Percentiles rank a stretch among this genome's conserved stretches.
Conservation (phyloP, 2,329 filamentous ascomycete genomes). For the Cucurbitaria berberidis region DNA sequence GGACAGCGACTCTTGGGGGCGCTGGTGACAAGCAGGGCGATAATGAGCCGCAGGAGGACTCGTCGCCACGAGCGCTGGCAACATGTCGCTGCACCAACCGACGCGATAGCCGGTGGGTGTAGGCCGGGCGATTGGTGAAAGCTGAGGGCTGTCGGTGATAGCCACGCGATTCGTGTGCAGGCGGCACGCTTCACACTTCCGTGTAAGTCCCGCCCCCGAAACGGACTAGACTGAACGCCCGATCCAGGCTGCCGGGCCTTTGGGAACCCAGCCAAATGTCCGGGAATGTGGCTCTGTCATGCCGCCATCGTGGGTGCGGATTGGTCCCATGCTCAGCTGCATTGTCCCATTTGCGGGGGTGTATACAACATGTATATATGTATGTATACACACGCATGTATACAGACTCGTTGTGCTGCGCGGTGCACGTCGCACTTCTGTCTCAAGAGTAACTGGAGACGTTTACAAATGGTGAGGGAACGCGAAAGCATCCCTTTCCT, state of each 20-base stretch:
- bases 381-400: no score
- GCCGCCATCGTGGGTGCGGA: slow-evolving; percentile 40
- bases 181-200: slow-evolving; percentile 13
- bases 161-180: slow-evolving; percentile 41
- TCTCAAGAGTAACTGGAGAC: background rate
- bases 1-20: background rate
- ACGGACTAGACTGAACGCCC: slow-evolving; percentile 30
- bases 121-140: slow-evolving; percentile 30
- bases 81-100: slow-evolving; percentile 4
- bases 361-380: no score
- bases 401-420: slow-evolving; percentile 2
- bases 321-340: slow-evolving; percentile 30
- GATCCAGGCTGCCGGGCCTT: slow-evolving; percentile 40
- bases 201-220: slow-evolving; percentile 30
- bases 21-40: slow-evolving; percentile 4
- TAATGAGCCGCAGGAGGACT: background rate
- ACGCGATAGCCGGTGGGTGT: slow-evolving; percentile 33
- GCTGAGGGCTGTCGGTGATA: slow-evolving; percentile 12
- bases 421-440: background rate
- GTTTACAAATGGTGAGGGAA: background rate
- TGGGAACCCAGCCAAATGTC: slow-evolving; percentile 37
- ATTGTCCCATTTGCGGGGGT: slow-evolving; percentile 28
- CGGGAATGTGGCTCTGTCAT: slow-evolving; percentile 45
- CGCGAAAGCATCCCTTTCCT: background rate
- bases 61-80: background rate